Conservation (phyloP, 148 eudicot species). For the Vaccinium macrocarpon region DNA sequence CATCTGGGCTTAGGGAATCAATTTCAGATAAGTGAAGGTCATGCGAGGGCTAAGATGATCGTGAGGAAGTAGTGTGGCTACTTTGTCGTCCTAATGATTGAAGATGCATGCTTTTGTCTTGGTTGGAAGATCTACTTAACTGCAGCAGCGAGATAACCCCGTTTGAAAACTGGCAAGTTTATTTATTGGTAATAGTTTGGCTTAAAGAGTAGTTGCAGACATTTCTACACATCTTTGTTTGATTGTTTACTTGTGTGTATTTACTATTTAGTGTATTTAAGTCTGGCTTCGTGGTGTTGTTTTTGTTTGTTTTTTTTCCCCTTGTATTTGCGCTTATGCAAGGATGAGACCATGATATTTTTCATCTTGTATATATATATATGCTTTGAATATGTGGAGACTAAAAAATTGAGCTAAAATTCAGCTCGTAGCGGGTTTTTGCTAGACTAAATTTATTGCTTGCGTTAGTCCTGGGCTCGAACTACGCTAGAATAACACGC, state of each 20-base stretch:
- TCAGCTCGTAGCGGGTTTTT: no score
- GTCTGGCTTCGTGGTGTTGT: neutral
- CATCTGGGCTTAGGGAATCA: slow-evolving; percentile 23
- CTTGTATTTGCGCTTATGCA: no score
- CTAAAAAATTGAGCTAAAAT: no score
- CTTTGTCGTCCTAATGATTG: neutral
- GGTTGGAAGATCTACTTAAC: neutral
- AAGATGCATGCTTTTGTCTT: neutral
- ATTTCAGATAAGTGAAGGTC: slow-evolving; percentile 20
- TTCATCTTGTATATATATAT: no score
- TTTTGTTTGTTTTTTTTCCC: no score
- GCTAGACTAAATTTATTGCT: no score
- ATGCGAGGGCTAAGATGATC: neutral
- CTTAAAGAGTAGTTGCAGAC: neutral
- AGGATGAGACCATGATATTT: no score
- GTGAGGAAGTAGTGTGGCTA: neutral
- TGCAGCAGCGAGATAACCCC: neutral
- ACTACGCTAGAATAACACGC: no score
- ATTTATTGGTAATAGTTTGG: no score
- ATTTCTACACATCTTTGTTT: neutral
- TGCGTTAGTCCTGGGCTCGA: no score
- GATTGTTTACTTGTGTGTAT: neutral
- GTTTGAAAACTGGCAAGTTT: neutral
- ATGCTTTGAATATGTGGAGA: no score
- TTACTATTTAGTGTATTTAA: no score